A percentile compares a stretch with the other conserved stretches of the same genome.
phyloP scores from a whole-genome alignment of 73 alveolate genomes.

The Uronychia setigera region DNA sequence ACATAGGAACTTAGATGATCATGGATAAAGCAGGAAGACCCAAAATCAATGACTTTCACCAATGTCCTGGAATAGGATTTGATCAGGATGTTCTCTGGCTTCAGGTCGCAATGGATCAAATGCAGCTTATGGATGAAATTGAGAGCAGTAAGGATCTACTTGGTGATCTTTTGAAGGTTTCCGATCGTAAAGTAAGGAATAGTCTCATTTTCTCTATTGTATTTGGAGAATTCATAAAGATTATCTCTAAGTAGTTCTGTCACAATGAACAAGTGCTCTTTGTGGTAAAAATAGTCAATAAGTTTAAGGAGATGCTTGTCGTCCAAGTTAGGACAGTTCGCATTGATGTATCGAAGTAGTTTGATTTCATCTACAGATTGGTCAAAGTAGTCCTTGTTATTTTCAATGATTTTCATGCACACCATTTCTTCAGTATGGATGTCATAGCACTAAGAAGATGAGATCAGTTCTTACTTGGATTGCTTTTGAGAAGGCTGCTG shows the following conservation, averaged over 20 bases:
- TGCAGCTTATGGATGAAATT: constrained; percentile 89
- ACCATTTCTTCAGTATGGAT: constrained; percentile 94
- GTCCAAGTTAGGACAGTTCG: constrained; percentile 96
- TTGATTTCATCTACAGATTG: constrained; percentile 98
- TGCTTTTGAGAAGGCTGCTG: constrained; percentile 99
- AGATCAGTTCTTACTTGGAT: constrained; percentile 46
- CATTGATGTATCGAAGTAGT: constrained; percentile 94
- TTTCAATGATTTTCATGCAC: constrained; percentile 99
- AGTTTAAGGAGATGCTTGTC: constrained; percentile 87
- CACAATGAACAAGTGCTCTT: constrained; percentile 97
- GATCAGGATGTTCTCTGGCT: constrained; percentile 98
- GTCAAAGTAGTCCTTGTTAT: constrained; percentile 99
- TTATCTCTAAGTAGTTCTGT: constrained; percentile 98
- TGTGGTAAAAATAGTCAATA: constrained; percentile 96
- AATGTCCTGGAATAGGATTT: constrained; percentile 83
- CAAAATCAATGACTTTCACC: constrained; percentile 97
- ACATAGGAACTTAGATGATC: constrained; percentile 96
- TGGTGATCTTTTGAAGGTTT: constrained; percentile 90
- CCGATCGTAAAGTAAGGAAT: constrained; percentile 93
- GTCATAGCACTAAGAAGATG: constrained; percentile 86
- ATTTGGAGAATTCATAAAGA: constrained; percentile 98
- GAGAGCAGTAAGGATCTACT: constrained; percentile 90
- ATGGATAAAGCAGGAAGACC: constrained; percentile 95
- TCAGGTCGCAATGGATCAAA: constrained; percentile 96
- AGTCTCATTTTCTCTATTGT: constrained; percentile 93